A percentile compares a stretch with the other conserved stretches of the same genome.
Evolutionary conservation across 2,329 filamentous ascomycete species (phyloP).

Genomic region (Colletotrichum euphorbiae): DNA sequence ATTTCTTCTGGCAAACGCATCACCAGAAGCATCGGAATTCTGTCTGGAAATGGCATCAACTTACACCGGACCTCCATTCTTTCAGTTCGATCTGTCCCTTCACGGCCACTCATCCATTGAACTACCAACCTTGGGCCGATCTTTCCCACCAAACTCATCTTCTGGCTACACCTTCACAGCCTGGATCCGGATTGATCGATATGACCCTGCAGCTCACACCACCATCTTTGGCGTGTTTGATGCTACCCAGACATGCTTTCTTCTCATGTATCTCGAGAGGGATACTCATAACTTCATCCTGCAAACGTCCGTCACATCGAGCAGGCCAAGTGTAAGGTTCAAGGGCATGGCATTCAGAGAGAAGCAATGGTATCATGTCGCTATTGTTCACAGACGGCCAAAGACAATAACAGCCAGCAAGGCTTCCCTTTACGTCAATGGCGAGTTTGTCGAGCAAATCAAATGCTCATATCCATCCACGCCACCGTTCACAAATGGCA

Average conservation of each 20-base stretch:
- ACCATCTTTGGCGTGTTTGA: conserved; percentile 98
- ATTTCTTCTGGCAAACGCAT: conserved; percentile 70
- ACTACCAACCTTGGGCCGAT: conserved; percentile 83
- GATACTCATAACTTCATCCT: conserved; percentile 95
- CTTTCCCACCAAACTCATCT: conserved; percentile 83
- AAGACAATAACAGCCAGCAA: conserved; percentile 82
- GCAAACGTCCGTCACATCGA: conserved; percentile 91
- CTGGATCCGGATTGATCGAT: conserved; percentile 90
- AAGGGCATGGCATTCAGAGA: conserved; percentile 83
- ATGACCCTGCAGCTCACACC: conserved; percentile 87
- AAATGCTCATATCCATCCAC: conserved; percentile 88
- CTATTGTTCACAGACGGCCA: conserved; percentile 83
- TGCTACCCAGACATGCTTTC: conserved; percentile 89
- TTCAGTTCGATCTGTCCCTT: conserved; percentile 93
- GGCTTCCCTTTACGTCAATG: conserved; percentile 90
- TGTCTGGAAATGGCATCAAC: conserved; percentile 77
- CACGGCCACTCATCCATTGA: conserved; percentile 93
- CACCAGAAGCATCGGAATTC: conserved; percentile 72
- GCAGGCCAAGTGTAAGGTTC: conserved; percentile 91
- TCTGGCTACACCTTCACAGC: conserved; percentile 91
- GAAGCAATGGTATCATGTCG: conserved; percentile 92
- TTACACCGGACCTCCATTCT: conserved; percentile 83
- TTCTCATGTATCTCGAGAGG: conserved; percentile 92
- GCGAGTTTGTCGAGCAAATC: conserved; percentile 92
- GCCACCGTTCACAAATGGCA: conserved; percentile 73